phyloP scores from a whole-genome alignment of 192 early-diverging fungal species.

The Gryganskiella cystojenkinii region DNA sequence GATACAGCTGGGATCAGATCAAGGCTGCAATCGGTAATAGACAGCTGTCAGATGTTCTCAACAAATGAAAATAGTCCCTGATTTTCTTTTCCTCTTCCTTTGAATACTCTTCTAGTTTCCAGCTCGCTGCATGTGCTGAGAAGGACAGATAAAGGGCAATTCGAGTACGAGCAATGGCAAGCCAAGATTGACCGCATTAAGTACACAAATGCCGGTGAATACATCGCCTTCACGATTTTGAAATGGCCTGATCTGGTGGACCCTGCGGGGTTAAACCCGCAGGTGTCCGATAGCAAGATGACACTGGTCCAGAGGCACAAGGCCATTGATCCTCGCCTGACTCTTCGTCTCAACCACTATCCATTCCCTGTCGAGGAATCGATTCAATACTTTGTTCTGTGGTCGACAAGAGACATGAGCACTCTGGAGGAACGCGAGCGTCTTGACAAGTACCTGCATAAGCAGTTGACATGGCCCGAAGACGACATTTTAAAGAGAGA shows the following conservation, averaged over 20 bases:
- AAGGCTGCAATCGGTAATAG: slow-evolving; percentile 25
- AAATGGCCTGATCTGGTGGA: slow-evolving; percentile 35
- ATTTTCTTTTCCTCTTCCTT: not conserved
- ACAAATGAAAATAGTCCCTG: not conserved
- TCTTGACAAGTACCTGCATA: slow-evolving; percentile 16
- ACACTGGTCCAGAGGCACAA: not conserved
- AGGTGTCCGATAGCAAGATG: not conserved
- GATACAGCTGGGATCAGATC: slow-evolving; percentile 44
- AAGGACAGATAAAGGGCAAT: slow-evolving; percentile 49
- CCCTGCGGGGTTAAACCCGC: slow-evolving; percentile 11
- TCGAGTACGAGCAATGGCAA: slow-evolving; percentile 48
- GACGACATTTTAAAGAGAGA: not conserved
- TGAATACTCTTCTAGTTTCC: not conserved
- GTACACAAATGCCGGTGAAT: slow-evolving; percentile 37
- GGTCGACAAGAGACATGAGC: slow-evolving; percentile 42
- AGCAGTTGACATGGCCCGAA: not conserved
- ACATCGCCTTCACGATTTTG: slow-evolving; percentile 30
- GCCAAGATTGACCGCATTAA: slow-evolving; percentile 11
- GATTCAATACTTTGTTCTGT: slow-evolving; percentile 52
- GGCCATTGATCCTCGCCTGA: slow-evolving; percentile 22
- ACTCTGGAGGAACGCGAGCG: slow-evolving; percentile 3
- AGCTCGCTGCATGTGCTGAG: slow-evolving; percentile 21
- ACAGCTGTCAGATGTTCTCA: not conserved
- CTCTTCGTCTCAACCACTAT: slow-evolving; percentile 37
- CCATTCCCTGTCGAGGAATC: slow-evolving; percentile 44